Evolutionary conservation across 2,329 filamentous ascomycete species (phyloP).

Genomic region (Paramyrothecium sp.): DNA sequence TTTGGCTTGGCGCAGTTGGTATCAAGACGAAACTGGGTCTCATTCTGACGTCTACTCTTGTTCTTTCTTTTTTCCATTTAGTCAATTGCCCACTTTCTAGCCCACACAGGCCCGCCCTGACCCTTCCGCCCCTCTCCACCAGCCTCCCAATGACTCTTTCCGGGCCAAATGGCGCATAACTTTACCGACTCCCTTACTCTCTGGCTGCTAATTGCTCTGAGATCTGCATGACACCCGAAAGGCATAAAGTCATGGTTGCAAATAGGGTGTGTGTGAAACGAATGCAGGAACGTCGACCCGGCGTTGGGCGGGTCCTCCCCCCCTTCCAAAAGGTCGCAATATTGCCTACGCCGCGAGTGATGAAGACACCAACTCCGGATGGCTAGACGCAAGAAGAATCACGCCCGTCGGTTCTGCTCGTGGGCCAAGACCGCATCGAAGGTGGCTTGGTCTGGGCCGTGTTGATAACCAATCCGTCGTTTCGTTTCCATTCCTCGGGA

Average conservation of each 20-base stretch:
- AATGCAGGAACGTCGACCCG: slow-evolving; percentile 1
- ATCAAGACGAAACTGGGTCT: not conserved
- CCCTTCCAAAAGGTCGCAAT: slow-evolving; percentile 2
- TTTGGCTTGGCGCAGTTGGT: not conserved
- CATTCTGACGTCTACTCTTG: not conserved
- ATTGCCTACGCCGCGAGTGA: not conserved
- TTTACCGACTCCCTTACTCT: not conserved
- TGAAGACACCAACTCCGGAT: not conserved
- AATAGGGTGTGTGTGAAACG: not conserved
- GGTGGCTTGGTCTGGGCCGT: not conserved
- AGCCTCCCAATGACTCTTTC: not conserved
- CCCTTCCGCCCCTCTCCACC: too few relatives aligned
- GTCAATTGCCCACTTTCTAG: not conserved
- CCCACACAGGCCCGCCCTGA: too few relatives aligned
- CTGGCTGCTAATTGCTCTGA: not conserved
- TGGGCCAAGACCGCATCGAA: not conserved
- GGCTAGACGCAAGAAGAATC: not conserved
- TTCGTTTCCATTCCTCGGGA: not conserved
- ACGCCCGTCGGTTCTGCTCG: not conserved
- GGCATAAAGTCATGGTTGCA: too few relatives aligned
- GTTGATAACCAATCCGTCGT: not conserved
- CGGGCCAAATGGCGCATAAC: not conserved
- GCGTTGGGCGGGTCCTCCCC: not conserved
- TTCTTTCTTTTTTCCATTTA: not conserved
- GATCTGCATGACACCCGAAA: not conserved